These are phyloP conservation scores for Myriosclerotinia duriaeana DNA, from an alignment of 2,329 filamentous ascomycete species.

Conservation along the genomic window DNA sequence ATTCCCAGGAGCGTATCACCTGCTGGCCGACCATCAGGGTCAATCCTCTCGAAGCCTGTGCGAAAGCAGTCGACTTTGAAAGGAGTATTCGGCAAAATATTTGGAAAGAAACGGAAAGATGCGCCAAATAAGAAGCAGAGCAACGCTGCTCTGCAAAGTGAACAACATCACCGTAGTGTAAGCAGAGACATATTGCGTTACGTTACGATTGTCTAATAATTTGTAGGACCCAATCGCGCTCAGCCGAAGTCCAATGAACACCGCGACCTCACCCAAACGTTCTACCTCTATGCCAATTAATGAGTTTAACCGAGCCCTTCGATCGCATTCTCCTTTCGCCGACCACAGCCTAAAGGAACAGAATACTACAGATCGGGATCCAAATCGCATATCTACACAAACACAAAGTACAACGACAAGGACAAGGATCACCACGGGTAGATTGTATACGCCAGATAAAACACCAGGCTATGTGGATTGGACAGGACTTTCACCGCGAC, in stretches of 20 bases:
- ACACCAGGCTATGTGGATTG: slow-evolving; percentile 47
- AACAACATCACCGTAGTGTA: slow-evolving; percentile 51
- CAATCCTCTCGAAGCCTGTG: slow-evolving; percentile 45
- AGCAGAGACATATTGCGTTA: slow-evolving; percentile 38
- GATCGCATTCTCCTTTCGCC: slow-evolving; percentile 60
- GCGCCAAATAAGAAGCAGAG: slow-evolving; percentile 17
- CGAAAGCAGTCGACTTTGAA: slow-evolving; percentile 60
- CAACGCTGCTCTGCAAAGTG: slow-evolving; percentile 27
- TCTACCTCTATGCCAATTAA: slow-evolving; percentile 60
- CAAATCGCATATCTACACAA: slow-evolving; percentile 51
- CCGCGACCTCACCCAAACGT: slow-evolving; percentile 49
- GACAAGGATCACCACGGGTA: slow-evolving; percentile 45
- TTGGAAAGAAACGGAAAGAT: slow-evolving; percentile 50
- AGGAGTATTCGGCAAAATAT: slow-evolving; percentile 56
- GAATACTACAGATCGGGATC: slow-evolving; percentile 49
- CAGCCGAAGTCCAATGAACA: slow-evolving; percentile 40
- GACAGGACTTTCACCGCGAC: slow-evolving; percentile 58
- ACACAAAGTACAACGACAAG: slow-evolving; percentile 39
- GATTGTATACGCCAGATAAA: slow-evolving; percentile 44
- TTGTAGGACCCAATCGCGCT: slow-evolving; percentile 45
- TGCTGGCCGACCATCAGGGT: slow-evolving; percentile 41
- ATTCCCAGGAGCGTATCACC: slow-evolving; percentile 14
- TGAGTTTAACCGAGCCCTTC: slow-evolving; percentile 59
- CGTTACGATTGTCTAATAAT: slow-evolving; percentile 26
- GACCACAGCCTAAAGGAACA: slow-evolving; percentile 49